Evolutionary conservation across 2,329 filamentous ascomycete genomes (phyloP).

Genomic region (Plectosphaerella cucumerina): DNA sequence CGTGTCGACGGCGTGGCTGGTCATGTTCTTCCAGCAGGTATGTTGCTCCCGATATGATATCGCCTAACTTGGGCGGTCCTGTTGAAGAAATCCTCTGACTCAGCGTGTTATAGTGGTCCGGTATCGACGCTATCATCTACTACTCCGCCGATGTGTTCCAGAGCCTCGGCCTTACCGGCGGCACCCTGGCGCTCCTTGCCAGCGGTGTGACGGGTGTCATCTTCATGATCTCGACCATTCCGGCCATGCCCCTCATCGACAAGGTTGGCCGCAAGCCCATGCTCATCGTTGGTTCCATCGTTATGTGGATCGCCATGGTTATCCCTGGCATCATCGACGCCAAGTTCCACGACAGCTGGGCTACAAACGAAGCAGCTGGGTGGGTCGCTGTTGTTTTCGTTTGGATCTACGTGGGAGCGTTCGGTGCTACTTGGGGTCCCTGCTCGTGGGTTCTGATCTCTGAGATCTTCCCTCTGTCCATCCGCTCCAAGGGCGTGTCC

Average conservation of each 20-base stretch:
- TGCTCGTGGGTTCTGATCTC: constrained; percentile 28
- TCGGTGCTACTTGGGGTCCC: constrained; percentile 26
- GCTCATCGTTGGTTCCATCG: constrained; percentile 28
- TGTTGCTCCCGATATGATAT: constrained; percentile 19
- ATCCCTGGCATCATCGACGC: constrained; percentile 35
- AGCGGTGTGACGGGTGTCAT: constrained; percentile 62
- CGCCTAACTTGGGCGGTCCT: not conserved
- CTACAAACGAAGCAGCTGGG: constrained; percentile 26
- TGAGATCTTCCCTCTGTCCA: constrained; percentile 33
- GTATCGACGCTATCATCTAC: constrained; percentile 40
- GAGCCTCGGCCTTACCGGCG: constrained; percentile 57
- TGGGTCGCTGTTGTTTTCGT: constrained; percentile 32
- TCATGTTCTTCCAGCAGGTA: constrained; percentile 44
- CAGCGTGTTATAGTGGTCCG: not conserved
- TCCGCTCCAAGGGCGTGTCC: constrained; percentile 33
- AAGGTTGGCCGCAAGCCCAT: constrained; percentile 35
- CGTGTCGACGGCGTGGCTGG: constrained; percentile 34
- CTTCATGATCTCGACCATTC: constrained; percentile 27
- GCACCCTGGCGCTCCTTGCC: constrained; percentile 54
- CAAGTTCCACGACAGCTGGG: constrained; percentile 31
- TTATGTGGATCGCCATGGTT: constrained; percentile 34
- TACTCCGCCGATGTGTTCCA: constrained; percentile 55
- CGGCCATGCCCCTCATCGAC: constrained; percentile 31
- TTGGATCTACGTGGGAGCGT: constrained; percentile 23
- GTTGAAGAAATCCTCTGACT: no score